Base-by-base conservation (phyloP, 257 asterid species). In the Fraxinus excelsior region DNA sequence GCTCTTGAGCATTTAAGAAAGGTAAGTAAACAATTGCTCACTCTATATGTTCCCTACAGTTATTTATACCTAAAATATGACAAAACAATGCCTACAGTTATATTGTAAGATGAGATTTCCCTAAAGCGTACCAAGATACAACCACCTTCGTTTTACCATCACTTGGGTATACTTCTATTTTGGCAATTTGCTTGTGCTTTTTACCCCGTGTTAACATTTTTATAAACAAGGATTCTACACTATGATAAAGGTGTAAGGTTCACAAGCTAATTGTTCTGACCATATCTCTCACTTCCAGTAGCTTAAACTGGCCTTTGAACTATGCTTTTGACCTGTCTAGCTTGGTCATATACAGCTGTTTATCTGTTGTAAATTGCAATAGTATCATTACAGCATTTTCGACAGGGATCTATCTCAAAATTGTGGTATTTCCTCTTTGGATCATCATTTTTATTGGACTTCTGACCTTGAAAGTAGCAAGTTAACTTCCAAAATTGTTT, bases 1-100 rank as follows among this genome's bases (percentile, higher is more conserved):
- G 98, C 97, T 79, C 96, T 90, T 73, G 96, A 96, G 75, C 80
- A 87, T 91, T 87, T 93, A 72, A 92, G 94, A 84, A 91, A 87
- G 97, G 99, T 92, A 83, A 77, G 46, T 80, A 56, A 74, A n/a
- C 31, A 32, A 34, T 58, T 69, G 51, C 38, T 73, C 68, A 21
- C 28, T 72, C 64, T 67, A 31, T 35, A 31, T 26, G 68, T 26
- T 23, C 68, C 32, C 18, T 25, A 25, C 16, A 23, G 18, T 7
- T 62, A 62, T 62, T 62, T 62, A 62, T 23, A 62, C 25, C 35
- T 62, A 62, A 25, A 62, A 62, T 62, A 25, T 23, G 19, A 9
- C 7, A 2, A 0, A 23, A 12, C 26, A 34, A 25, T 11, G 68
- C 19, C 32, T 62, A 23, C 68, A 25, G 64, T 53, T 53, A 19